phyloP scores from a whole-genome alignment of 345 rosid genomes.

The Mercurialis annua region DNA sequence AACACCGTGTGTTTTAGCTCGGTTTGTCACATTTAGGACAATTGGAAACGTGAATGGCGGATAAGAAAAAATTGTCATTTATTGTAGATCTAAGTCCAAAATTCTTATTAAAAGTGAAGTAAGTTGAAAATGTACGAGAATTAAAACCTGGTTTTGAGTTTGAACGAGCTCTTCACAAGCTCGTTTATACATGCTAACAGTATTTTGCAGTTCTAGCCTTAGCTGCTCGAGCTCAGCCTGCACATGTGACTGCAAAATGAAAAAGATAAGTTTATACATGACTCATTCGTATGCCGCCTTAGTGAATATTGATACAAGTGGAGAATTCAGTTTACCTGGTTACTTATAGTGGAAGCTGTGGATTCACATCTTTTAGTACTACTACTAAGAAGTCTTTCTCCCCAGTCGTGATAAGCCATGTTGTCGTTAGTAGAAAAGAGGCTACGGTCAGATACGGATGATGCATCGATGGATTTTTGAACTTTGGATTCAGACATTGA shows the following conservation, averaged over 20 bases:
- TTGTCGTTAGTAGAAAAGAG: constrained; percentile 11
- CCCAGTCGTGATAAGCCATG: neutral
- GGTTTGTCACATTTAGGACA: neutral
- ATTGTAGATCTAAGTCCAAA: neutral
- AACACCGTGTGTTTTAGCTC: neutral
- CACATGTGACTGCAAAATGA: constrained; percentile 44
- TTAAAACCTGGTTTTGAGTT: constrained; percentile 61
- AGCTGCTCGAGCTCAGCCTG: constrained; percentile 61
- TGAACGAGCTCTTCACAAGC: constrained; percentile 74
- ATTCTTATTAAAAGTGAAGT: too few species aligned
- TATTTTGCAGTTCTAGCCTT: constrained; percentile 53
- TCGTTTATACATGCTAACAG: constrained; percentile 58
- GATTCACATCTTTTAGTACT: constrained; percentile 2
- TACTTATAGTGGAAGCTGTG: constrained; percentile 23
- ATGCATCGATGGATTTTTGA: constrained; percentile 25
- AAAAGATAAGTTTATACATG: neutral
- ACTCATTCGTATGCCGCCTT: neutral
- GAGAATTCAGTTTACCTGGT: constrained; percentile 32
- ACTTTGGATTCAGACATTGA: constrained; percentile 24
- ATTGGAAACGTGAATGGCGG: neutral
- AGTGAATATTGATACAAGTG: neutral
- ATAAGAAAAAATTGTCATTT: neutral
- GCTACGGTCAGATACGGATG: constrained; percentile 13
- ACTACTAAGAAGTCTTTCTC: constrained; percentile 18
- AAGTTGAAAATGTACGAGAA: too few species aligned